These are phyloP conservation scores for Exsudoporus floridanus DNA, from an alignment of 1,284 basidiomycete species.

Conservation along the genomic window DNA sequence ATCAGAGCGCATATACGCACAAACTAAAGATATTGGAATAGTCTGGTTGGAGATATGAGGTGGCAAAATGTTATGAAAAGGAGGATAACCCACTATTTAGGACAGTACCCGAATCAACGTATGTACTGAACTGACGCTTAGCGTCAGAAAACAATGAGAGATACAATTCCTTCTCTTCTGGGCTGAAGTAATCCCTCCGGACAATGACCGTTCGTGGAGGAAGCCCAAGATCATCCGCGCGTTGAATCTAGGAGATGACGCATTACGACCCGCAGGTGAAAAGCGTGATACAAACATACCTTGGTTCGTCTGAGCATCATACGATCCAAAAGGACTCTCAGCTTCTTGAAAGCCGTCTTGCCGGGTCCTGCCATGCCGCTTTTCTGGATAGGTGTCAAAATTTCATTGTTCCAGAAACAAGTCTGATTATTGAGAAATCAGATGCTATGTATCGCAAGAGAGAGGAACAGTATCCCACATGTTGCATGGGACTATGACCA, in stretches of 20 bases:
- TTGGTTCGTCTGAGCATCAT: slow-evolving; percentile 96
- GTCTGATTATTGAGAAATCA: slow-evolving; percentile 46
- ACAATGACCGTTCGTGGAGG: slow-evolving; percentile 92
- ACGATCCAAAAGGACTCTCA: slow-evolving; percentile 84
- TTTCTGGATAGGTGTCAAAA: slow-evolving; percentile 92
- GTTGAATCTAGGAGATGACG: slow-evolving; percentile 77
- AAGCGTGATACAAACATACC: slow-evolving; percentile 38
- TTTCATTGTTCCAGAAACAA: slow-evolving; percentile 91
- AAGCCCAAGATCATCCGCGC: slow-evolving; percentile 96
- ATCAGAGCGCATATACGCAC: slow-evolving; percentile 39
- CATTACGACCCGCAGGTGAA: neutral
- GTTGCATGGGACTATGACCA: slow-evolving; percentile 93
- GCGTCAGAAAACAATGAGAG: slow-evolving; percentile 90
- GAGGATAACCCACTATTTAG: slow-evolving; percentile 74
- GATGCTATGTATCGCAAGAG: slow-evolving; percentile 2
- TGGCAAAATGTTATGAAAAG: neutral
- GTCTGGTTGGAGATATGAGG: slow-evolving; percentile 48
- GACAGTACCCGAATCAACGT: slow-evolving; percentile 87
- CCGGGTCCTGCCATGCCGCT: slow-evolving; percentile 75
- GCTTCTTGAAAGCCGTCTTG: slow-evolving; percentile 82
- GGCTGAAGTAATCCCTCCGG: slow-evolving; percentile 90
- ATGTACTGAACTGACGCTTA: slow-evolving; percentile 90
- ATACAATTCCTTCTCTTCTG: slow-evolving; percentile 96
- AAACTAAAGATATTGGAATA: slow-evolving; percentile 94
- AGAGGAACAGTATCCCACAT: slow-evolving; percentile 49